Base-by-base conservation (phyloP, 768 basidiomycete genomes). In the Hortiboletus campestris region DNA sequence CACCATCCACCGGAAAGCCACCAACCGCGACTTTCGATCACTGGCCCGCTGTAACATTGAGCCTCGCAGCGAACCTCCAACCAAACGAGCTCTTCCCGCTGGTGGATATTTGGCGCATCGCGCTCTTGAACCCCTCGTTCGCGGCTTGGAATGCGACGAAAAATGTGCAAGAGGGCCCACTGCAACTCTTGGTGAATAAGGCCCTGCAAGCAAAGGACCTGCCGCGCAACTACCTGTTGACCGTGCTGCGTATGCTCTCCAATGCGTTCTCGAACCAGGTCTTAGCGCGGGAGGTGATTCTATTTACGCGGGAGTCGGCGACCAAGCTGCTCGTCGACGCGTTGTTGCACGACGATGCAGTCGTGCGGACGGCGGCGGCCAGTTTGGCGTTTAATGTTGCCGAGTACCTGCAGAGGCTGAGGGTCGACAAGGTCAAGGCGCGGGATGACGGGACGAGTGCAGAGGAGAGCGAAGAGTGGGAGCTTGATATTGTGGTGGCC, bases 71-170 rank as follows among this genome's bases (percentile, higher is more conserved):
- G 11, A 73, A 72, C 4, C 80, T 94, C 2, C 77, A 81, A 0
- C 51, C 76, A 0, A 76, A 78, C 10, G 74, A 82, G 38, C 76
- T 92, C 31, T 96, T 95, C 75, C 93, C 94, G 0, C 67, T 94
- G 6, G 80, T 85, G 12, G 94, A 96, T 65, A 76, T 94, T 60
- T 90, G 91, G 87, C 79, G 92, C 1, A 77, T 94, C 11, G 87
- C 86, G 0, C 67, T 91, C 17, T 80, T 94, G 20, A 86, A 91
- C 67, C 75, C 79, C 0, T 66, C 77, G 1, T 80, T 85, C 17
- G 78, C 80, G 0, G 66, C 70, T 0, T 89, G 83, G 84, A 73
- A 68, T 36, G 72, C 80, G 7, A 65, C 67, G 16, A 59, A 63
- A 12, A 55, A 54, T 4, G 64, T 63, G 6, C 53, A 72, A 9